These are phyloP conservation scores for Fusarium sp. DNA, from an alignment of 2,329 filamentous ascomycete genomes.

Conservation along the genomic window DNA sequence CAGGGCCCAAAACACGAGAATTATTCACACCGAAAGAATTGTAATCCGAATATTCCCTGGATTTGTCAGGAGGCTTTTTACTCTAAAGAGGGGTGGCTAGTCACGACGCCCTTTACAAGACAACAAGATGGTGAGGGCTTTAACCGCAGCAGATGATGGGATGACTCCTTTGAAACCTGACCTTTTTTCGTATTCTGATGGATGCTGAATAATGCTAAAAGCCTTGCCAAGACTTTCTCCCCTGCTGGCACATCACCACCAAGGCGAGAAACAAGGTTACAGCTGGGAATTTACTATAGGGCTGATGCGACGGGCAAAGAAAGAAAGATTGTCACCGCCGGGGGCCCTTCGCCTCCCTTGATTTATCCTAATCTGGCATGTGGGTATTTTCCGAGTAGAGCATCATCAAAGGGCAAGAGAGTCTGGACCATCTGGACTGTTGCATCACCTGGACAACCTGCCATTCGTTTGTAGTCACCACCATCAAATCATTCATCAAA, in stretches of 20 bases:
- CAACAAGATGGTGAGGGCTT: constrained; percentile 20
- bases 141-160: background rate
- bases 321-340: background rate
- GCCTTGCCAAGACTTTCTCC: constrained; percentile 1
- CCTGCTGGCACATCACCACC: background rate
- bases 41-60: constrained; percentile 21
- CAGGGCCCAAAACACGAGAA: background rate
- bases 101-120: constrained; percentile 33
- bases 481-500: background rate
- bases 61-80: constrained; percentile 10
- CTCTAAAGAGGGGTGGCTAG: constrained; percentile 3
- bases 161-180: background rate
- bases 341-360: background rate
- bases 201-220: constrained; percentile 1
- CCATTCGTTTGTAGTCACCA: background rate
- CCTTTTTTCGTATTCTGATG: background rate
- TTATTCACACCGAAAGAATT: constrained; percentile 8
- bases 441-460: background rate
- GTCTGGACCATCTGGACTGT: constrained; percentile 5
- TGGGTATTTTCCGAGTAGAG: constrained; percentile 5
- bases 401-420: background rate
- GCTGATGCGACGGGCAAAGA: constrained; percentile 15
- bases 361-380: constrained; percentile 12
- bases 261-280: background rate
- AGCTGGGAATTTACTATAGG: constrained; percentile 13